Percentiles rank a stretch among this genome's conserved stretches.
Conservation (phyloP, 1,139 yeast genomes). For the Candida tropicalis region DNA sequence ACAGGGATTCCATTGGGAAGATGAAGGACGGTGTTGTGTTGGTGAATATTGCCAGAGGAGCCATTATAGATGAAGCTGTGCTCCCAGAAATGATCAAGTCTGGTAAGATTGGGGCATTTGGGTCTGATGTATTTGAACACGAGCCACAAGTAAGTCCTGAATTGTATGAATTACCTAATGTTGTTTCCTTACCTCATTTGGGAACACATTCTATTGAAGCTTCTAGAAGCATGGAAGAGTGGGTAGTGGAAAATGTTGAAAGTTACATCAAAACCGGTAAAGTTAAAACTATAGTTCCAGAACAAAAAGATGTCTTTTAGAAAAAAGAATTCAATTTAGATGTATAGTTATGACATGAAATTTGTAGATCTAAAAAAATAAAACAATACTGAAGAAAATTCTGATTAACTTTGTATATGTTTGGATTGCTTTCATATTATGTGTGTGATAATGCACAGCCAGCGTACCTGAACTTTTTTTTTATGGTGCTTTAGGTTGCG, state of each 20-base stretch:
- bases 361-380: too few relatives aligned
- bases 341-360: not conserved
- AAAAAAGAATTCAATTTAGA: not conserved
- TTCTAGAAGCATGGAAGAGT: slow-evolving; percentile 55
- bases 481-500: too few relatives aligned
- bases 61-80: slow-evolving; percentile 69
- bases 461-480: too few relatives aligned
- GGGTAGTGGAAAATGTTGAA: slow-evolving; percentile 49
- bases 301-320: slow-evolving; percentile 33
- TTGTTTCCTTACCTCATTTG: slow-evolving; percentile 78
- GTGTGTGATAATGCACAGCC: too few relatives aligned
- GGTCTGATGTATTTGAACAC: slow-evolving; percentile 78
- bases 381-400: too few relatives aligned
- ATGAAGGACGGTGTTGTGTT: slow-evolving; percentile 68
- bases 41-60: slow-evolving; percentile 73
- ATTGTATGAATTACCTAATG: slow-evolving; percentile 54
- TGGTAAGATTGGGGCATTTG: slow-evolving; percentile 73
- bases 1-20: slow-evolving; percentile 50
- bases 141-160: slow-evolving; percentile 74
- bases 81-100: slow-evolving; percentile 60
- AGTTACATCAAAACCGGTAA: slow-evolving; percentile 54
- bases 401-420: too few relatives aligned
- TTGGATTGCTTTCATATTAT: too few relatives aligned
- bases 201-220: slow-evolving; percentile 73
- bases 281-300: slow-evolving; percentile 68